Conservation (phyloP, 2,329 filamentous ascomycete species). For the Fusarium clavum region DNA sequence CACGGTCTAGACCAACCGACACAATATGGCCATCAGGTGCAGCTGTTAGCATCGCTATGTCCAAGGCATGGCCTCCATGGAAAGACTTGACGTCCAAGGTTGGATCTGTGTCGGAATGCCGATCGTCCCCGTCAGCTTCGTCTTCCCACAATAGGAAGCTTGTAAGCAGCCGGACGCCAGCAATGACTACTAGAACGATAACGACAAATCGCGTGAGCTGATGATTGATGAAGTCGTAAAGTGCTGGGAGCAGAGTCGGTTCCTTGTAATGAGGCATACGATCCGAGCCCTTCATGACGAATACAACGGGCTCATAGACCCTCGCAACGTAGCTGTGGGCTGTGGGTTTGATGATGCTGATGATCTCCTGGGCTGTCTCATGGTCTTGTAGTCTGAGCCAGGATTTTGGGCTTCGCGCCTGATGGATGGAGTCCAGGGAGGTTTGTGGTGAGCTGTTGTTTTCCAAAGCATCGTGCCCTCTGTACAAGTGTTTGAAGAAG, state of each 20-base stretch:
- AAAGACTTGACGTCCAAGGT: conserved; percentile 71
- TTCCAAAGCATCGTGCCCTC: conserved; percentile 22
- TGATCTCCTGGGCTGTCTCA: conserved; percentile 80
- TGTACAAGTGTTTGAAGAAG: conserved; percentile 44
- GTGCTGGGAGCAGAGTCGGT: conserved; percentile 52
- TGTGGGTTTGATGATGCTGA: conserved; percentile 78
- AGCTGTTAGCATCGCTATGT: conserved; percentile 73
- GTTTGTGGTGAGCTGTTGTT: conserved; percentile 49
- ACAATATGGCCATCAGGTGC: conserved; percentile 73
- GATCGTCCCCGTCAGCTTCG: conserved; percentile 58
- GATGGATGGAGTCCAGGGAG: conserved; percentile 71
- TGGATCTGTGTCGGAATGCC: conserved; percentile 59
- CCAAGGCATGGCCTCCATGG: conserved; percentile 72
- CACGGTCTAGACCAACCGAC: conserved; percentile 77
- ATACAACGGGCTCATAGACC: conserved; percentile 79
- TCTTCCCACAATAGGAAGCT: conserved; percentile 80
- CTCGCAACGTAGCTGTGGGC: conserved; percentile 78
- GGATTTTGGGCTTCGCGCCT: conserved; percentile 78
- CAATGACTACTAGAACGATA: conserved; percentile 70
- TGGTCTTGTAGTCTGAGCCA: conserved; percentile 84
- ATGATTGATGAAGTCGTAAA: conserved; percentile 74
- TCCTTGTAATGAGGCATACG: conserved; percentile 65
- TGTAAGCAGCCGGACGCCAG: conserved; percentile 76
- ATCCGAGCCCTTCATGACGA: conserved; percentile 76
- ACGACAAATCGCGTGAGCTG: conserved; percentile 70